Percentiles rank a stretch among this genome's conserved stretches.
phyloP scores from a whole-genome alignment of 169 alveolate genomes.

The Perkinsus chesapeaki region DNA sequence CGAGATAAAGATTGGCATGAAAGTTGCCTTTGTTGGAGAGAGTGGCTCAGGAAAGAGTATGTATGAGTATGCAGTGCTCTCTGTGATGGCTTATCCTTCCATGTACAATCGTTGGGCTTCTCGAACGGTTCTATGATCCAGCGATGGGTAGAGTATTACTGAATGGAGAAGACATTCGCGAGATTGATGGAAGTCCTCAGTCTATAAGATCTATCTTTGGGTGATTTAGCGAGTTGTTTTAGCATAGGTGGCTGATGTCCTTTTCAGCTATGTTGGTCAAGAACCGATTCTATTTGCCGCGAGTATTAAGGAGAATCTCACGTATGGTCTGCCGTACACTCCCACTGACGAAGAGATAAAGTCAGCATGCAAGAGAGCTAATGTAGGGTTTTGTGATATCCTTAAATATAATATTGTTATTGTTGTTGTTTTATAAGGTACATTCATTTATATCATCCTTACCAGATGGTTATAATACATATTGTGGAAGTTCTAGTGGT shows the following conservation, averaged over 20 bases:
- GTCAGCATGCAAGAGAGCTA: not conserved
- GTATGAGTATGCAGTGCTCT: not conserved
- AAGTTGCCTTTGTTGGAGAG: constrained; percentile 60
- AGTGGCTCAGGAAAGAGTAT: constrained; percentile 68
- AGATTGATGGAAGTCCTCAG: not conserved
- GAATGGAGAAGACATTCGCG: constrained; percentile 32
- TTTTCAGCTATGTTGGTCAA: constrained; percentile 57
- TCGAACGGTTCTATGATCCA: constrained; percentile 73
- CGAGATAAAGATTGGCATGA: constrained; percentile 56
- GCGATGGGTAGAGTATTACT: constrained; percentile 53
- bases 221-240: not conserved
- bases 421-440: not conserved
- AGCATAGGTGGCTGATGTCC: not conserved
- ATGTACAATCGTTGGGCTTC: constrained; percentile 65
- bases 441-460: not conserved
- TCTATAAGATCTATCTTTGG: not conserved
- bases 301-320: constrained; percentile 77
- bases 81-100: too few species aligned
- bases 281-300: constrained; percentile 82
- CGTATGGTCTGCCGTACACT: constrained; percentile 58
- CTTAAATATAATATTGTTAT: not conserved
- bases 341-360: not conserved
- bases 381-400: not conserved
- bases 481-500: not conserved
- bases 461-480: not conserved